phyloP scores from a whole-genome alignment of 2,329 filamentous ascomycete species.

The Coccinonectria pachysandricola region DNA sequence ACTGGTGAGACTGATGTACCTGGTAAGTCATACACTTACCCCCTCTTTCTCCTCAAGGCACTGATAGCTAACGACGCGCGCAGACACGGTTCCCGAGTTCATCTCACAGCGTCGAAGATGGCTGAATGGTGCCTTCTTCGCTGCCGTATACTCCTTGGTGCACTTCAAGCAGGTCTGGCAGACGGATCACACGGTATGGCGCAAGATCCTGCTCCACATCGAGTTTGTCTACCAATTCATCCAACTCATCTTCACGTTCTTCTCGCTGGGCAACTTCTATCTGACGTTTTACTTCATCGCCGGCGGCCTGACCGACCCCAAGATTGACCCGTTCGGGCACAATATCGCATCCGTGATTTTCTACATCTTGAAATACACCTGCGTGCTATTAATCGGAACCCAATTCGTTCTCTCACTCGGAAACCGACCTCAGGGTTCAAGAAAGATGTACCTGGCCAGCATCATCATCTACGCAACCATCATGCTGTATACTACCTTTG shows the following conservation, averaged over 20 bases:
- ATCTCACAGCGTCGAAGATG: conserved; percentile 92
- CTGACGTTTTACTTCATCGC: conserved; percentile 97
- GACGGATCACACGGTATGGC: conserved; percentile 81
- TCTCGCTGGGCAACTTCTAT: conserved; percentile 98
- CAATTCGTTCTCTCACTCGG: conserved; percentile 97
- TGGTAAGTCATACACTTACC: conserved; percentile 44
- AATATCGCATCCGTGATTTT: conserved; percentile 79
- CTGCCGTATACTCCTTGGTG: conserved; percentile 91
- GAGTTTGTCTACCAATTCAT: conserved; percentile 95
- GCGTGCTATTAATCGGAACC: conserved; percentile 77
- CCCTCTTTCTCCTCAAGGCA: conserved; percentile 1
- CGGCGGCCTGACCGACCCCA: conserved; percentile 70
- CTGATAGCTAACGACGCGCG: conserved; percentile 17
- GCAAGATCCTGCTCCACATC: conserved; percentile 85
- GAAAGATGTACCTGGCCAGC: conserved; percentile 75
- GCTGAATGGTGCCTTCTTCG: conserved; percentile 98
- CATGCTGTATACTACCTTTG: conserved; percentile 93
- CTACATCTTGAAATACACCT: conserved; percentile 72
- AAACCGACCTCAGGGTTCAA: conserved; percentile 89
- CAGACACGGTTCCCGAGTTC: conserved; percentile 88
- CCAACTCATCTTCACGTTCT: conserved; percentile 90
- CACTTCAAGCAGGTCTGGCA: conserved; percentile 89
- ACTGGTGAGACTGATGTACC: conserved; percentile 97
- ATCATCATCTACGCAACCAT: conserved; percentile 90
- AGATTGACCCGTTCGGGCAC: conserved; percentile 85